These are phyloP conservation scores for Beauveria pseudobassiana DNA, from an alignment of 2,329 filamentous ascomycete species.

Conservation along the genomic window DNA sequence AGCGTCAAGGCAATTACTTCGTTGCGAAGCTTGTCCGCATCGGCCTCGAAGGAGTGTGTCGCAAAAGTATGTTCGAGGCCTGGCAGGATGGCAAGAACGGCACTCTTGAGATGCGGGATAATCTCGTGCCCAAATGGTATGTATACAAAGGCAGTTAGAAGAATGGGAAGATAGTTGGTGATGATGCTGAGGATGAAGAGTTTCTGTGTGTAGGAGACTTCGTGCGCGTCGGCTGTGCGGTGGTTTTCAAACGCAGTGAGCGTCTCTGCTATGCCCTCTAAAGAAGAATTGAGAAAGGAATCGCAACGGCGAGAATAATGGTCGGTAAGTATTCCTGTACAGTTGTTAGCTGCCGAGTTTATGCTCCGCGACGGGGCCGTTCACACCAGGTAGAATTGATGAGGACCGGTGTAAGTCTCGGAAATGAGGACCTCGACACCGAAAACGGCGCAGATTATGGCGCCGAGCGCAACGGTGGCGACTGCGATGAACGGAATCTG, in stretches of 20 bases:
- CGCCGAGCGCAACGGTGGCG: slow-evolving; percentile 52
- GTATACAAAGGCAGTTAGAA: slow-evolving; percentile 73
- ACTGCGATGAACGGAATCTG: slow-evolving; percentile 61
- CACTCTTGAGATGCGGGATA: slow-evolving; percentile 58
- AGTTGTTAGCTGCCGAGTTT: not conserved
- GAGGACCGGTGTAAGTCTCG: slow-evolving; percentile 63
- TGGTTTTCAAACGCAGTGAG: slow-evolving; percentile 71
- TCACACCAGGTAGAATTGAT: slow-evolving; percentile 56
- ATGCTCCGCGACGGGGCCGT: not conserved
- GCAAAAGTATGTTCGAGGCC: slow-evolving; percentile 43
- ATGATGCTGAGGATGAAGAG: slow-evolving; percentile 74
- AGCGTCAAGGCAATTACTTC: slow-evolving; percentile 71
- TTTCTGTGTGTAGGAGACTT: slow-evolving; percentile 64
- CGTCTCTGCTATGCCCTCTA: slow-evolving; percentile 54
- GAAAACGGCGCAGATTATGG: slow-evolving; percentile 62
- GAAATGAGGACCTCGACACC: slow-evolving; percentile 69
- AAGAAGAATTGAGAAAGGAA: slow-evolving; percentile 55
- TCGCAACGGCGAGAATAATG: slow-evolving; percentile 56
- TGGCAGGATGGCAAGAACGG: slow-evolving; percentile 42
- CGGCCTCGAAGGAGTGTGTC: slow-evolving; percentile 52
- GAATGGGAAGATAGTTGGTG: slow-evolving; percentile 68
- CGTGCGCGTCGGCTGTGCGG: slow-evolving; percentile 60
- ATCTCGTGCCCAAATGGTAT: slow-evolving; percentile 64
- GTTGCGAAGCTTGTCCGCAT: slow-evolving; percentile 57
- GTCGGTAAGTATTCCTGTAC: slow-evolving; percentile 63